phyloP scores from a whole-genome alignment of 2,329 filamentous ascomycete genomes.

The Ascochyta pisi region DNA sequence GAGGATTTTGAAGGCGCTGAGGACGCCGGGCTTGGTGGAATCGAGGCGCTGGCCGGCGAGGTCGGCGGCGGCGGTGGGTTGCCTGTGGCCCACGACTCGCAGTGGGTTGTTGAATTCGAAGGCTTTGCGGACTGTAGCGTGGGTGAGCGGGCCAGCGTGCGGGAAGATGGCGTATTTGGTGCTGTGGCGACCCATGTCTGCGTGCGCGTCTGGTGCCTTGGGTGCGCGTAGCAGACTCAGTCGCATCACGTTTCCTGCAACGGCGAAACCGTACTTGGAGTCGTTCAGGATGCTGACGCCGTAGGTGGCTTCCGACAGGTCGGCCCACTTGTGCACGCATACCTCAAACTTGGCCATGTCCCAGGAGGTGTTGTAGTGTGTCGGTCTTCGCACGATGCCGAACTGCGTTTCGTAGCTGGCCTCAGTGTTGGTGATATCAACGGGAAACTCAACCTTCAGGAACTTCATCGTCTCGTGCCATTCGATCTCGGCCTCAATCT shows the following conservation, averaged over 20 bases:
- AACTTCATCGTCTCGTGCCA: constrained; percentile 98
- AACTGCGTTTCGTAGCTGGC: constrained; percentile 96
- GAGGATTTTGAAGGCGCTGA: constrained; percentile 70
- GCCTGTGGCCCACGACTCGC: constrained; percentile 56
- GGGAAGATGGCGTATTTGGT: constrained; percentile 93
- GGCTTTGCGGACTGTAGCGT: constrained; percentile 79
- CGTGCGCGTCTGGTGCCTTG: constrained; percentile 91
- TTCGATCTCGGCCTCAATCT: constrained; percentile 85
- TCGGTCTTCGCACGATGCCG: constrained; percentile 85
- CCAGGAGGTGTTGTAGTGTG: constrained; percentile 98
- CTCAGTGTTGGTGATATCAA: constrained; percentile 87
- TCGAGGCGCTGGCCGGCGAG: background rate
- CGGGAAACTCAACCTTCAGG: constrained; percentile 97
- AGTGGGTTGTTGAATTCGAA: constrained; percentile 91
- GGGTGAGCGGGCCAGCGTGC: constrained; percentile 74
- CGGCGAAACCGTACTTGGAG: constrained; percentile 95
- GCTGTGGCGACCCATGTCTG: constrained; percentile 88
- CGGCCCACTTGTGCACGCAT: constrained; percentile 93
- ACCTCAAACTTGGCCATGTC: constrained; percentile 99
- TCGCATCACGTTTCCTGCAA: constrained; percentile 86
- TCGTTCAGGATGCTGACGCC: constrained; percentile 94
- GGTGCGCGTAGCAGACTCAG: constrained; percentile 84
- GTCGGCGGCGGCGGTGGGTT: constrained; percentile 31
- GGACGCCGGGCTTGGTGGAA: constrained; percentile 32
- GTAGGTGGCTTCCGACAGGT: constrained; percentile 85